Base-by-base conservation (phyloP, 345 rosid genomes). In the Eucalyptus regnans region DNA sequence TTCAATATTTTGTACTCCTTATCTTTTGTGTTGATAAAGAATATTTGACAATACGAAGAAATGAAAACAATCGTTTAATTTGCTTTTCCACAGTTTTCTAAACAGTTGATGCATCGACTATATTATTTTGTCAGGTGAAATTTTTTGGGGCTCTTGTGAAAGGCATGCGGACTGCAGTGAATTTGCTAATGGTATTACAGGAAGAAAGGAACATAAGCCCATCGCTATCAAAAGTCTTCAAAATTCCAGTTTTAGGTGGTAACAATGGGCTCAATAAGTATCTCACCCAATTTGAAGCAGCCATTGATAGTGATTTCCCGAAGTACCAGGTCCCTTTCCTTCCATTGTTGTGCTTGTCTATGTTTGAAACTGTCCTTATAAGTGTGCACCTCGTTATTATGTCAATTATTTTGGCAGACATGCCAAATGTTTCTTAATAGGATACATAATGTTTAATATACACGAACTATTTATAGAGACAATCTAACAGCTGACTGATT, bases 281-380 rank as follows among this genome's bases (percentile, higher is more conserved):
- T 89, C 98, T 96, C 37, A 44, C 92, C 90, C 98, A 96, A 89
- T 94, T 97, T 54, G 99, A 96, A 94, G 99, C 98, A 85, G 99
- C 99, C 46, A 89, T 96, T 60, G 99, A 94, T 50, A 96, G 98
- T 52, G 99, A 96, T 93, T 97, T 97, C 91, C 98, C 99, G 15
- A 92, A 94, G 93, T 96, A 95, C 90, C 98, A 96, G 99, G 99
- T 96, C 49, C 50, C 5, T 88, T 50, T 86, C 13, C 52, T 56
- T 89, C 81, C 12, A 25, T 13, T 37, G 50, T 68, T 58, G 27
- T 60, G 22, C 22, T 87, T 87, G 23, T 87, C 88, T 87, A 46
- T 87, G 83, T 76, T 37, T 76, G 48, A 37, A 37, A 20, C 83
- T 76, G 46, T 76, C 83, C 46, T 76, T 37, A 20, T 37, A 10